Conservation (phyloP, 179 eudicot species). For the Actinidia chinensis region DNA sequence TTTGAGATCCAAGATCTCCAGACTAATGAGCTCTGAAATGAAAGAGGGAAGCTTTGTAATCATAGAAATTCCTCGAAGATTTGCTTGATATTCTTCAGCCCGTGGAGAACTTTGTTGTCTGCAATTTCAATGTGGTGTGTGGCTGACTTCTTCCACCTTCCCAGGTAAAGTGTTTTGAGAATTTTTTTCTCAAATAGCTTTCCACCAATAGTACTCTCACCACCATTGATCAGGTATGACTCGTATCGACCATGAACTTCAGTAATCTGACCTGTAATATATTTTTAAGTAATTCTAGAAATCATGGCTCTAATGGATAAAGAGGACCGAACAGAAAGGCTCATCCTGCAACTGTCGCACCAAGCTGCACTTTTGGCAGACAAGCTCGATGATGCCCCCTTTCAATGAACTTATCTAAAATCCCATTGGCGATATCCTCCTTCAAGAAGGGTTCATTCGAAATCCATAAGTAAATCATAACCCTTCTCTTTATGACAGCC, state of each 20-base stretch:
- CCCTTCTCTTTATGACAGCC: neutral
- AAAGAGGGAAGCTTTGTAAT: constrained; percentile 24
- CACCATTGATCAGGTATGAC: constrained; percentile 24
- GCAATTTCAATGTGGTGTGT: constrained; percentile 34
- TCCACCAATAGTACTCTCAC: constrained; percentile 26
- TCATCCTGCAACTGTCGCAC: constrained; percentile 26
- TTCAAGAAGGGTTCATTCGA: too few species aligned
- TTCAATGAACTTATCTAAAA: constrained; percentile 17
- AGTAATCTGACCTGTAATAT: too few species aligned
- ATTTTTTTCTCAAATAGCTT: constrained; percentile 16
- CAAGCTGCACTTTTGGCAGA: constrained; percentile 11
- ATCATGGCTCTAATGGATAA: too few species aligned
- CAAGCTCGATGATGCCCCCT: constrained; percentile 34
- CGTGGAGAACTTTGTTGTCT: constrained; percentile 17
- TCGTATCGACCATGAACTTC: too few species aligned
- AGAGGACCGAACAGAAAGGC: constrained; percentile 26
- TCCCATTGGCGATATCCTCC: neutral
- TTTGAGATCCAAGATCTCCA: constrained; percentile 35
- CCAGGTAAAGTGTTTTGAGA: constrained; percentile 25
- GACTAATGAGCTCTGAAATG: constrained; percentile 14
- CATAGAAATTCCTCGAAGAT: constrained; percentile 42
- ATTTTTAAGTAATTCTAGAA: too few species aligned
- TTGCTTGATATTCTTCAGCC: constrained; percentile 19
- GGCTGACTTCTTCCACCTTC: constrained; percentile 32
- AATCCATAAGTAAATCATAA: neutral